Evolutionary conservation across 163 green algal species (phyloP).

Genomic region (Dunaliella salina): DNA sequence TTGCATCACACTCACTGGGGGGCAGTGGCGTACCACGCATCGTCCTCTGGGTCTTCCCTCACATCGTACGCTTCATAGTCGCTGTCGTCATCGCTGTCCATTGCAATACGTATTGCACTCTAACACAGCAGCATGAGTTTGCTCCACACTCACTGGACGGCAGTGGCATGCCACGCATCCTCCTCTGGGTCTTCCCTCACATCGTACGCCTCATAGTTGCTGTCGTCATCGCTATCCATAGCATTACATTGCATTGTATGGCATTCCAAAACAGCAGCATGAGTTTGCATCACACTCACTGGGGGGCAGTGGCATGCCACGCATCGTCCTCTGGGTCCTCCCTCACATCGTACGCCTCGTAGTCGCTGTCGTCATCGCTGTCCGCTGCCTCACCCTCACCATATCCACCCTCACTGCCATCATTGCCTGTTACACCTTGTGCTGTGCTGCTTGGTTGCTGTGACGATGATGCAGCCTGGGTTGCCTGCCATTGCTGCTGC

Average conservation of each 20-base stretch:
- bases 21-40: neutral
- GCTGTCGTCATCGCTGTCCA: constrained; percentile 42
- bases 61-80: constrained; percentile 18
- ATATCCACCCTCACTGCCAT: neutral
- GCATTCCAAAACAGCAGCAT: constrained; percentile 7
- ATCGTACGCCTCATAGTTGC: constrained; percentile 7
- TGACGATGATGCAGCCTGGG: no score
- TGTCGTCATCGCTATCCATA: constrained; percentile 45
- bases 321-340: constrained; percentile 1
- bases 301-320: neutral
- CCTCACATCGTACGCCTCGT: constrained; percentile 2
- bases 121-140: constrained; percentile 9
- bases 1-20: neutral
- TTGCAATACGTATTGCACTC: no score
- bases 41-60: constrained; percentile 19
- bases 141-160: neutral
- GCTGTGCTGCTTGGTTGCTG: neutral
- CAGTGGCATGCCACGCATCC: neutral
- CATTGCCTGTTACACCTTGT: neutral
- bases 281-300: neutral
- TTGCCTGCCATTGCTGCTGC: neutral
- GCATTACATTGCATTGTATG: no score
- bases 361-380: constrained; percentile 27
- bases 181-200: neutral
- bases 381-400: constrained; percentile 13